Conservation (phyloP, 192 early-diverging fungal genomes). For the Linnemannia hyalina region DNA sequence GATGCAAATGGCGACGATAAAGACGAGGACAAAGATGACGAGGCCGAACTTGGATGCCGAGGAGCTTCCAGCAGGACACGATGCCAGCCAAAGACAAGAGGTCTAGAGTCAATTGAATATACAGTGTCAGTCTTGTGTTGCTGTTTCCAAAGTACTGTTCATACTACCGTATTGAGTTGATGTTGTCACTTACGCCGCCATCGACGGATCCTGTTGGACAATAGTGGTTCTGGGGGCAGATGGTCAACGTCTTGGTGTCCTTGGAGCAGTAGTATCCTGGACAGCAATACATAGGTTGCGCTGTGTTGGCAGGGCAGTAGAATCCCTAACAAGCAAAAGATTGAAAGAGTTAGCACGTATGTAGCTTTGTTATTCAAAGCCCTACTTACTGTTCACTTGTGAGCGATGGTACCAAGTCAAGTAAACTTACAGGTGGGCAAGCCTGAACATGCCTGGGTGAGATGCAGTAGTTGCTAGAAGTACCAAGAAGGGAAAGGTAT, state of each 20-base stretch:
- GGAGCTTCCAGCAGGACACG: slow-evolving; percentile 49
- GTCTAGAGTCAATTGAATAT: slow-evolving; percentile 4
- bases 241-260: slow-evolving; percentile 53
- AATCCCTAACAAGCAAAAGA: slow-evolving; percentile 44
- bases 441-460: slow-evolving; percentile 34
- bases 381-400: background rate
- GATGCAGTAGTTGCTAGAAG: slow-evolving; percentile 27
- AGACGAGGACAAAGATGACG: slow-evolving; percentile 29
- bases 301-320: slow-evolving; percentile 64
- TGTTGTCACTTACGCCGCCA: slow-evolving; percentile 22
- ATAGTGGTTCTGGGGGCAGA: slow-evolving; percentile 66
- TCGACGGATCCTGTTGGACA: slow-evolving; percentile 64
- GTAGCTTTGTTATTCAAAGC: background rate
- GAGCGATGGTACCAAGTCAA: background rate
- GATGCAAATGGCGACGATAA: slow-evolving; percentile 31
- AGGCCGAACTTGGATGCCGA: slow-evolving; percentile 46
- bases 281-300: slow-evolving; percentile 73
- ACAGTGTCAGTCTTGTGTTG: too few species aligned
- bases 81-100: slow-evolving; percentile 35
- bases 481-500: background rate
- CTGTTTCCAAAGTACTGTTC: too few species aligned
- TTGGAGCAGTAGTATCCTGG: slow-evolving; percentile 68
- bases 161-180: background rate
- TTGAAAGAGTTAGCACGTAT: background rate
- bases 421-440: slow-evolving; percentile 32